Conservation (phyloP, 176 grass and related monocot species). For the Zea mays region DNA sequence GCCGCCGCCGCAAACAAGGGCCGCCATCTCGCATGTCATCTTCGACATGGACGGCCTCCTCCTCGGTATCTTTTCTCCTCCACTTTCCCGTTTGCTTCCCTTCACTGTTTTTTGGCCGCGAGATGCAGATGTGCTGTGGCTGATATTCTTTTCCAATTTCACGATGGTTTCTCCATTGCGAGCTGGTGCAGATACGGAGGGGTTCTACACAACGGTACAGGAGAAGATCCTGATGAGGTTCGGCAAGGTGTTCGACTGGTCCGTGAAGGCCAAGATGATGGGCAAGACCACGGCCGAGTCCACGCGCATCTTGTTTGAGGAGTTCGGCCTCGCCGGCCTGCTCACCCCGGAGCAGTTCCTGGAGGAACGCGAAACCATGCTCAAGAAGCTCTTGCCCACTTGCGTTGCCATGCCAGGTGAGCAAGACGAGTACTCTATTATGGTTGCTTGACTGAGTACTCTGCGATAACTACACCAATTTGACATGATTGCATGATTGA, state of each 20-base stretch:
- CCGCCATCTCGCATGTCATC: conserved; percentile 73
- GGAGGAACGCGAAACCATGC: conserved; percentile 72
- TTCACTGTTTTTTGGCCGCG: background rate
- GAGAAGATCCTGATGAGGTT: conserved; percentile 82
- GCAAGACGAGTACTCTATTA: background rate
- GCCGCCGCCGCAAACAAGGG: background rate
- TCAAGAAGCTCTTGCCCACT: conserved; percentile 73
- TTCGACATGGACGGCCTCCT: conserved; percentile 96
- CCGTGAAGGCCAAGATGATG: conserved; percentile 93
- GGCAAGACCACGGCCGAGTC: conserved; percentile 82
- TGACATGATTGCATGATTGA: background rate
- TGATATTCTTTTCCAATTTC: background rate
- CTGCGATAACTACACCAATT: background rate
- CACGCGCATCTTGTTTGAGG: conserved; percentile 67
- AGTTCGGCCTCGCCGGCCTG: conserved; percentile 58
- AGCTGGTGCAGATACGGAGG: conserved; percentile 66
- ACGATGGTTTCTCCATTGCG: background rate
- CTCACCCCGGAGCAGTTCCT: conserved; percentile 81
- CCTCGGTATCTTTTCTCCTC: conserved; percentile 42
- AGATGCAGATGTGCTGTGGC: too few species aligned
- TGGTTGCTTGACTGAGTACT: too few species aligned
- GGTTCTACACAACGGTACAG: conserved; percentile 89
- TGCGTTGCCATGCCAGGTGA: conserved; percentile 65
- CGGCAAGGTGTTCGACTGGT: conserved; percentile 89
- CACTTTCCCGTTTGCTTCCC: background rate